Evolutionary conservation across 2,329 filamentous ascomycete species (phyloP).

Genomic region (Clarireedia homoeocarpa): DNA sequence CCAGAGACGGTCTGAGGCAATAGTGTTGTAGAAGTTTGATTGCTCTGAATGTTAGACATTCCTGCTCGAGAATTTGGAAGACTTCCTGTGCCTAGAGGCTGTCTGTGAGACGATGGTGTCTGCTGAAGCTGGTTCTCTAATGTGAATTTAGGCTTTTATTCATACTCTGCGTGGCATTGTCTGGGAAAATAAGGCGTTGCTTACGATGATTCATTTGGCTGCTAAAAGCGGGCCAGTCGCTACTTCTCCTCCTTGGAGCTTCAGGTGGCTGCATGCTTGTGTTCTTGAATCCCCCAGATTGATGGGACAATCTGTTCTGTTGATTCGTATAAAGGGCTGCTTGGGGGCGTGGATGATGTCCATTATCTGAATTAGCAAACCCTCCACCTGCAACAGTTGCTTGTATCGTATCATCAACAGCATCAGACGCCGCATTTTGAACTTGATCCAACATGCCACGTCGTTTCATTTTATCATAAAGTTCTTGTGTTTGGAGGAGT

Average conservation of each 20-base stretch:
- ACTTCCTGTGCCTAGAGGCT: conserved; percentile 17
- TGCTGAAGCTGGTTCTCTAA: conserved; percentile 21
- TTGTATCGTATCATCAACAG: conserved; percentile 36
- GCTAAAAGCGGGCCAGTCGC: conserved; percentile 20
- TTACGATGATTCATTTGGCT: conserved; percentile 14
- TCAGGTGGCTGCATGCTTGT: conserved; percentile 10
- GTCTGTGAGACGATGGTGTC: conserved; percentile 28
- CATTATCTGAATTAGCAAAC: conserved; percentile 20
- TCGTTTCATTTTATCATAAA: conserved; percentile 53
- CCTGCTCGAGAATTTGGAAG: conserved; percentile 13
- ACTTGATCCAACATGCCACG: conserved; percentile 47
- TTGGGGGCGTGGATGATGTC: conserved; percentile 10
- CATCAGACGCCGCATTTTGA: conserved; percentile 45
- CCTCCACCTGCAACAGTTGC: conserved; percentile 22
- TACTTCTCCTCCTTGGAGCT: conserved; percentile 1
- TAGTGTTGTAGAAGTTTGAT: conserved; percentile 15
- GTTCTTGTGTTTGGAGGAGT: conserved; percentile 58
- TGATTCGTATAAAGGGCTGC: conserved; percentile 15
- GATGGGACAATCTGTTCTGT: conserved; percentile 1
- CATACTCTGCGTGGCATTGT: not conserved
- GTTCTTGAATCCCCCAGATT: conserved; percentile 6
- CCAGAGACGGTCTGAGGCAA: conserved; percentile 14
- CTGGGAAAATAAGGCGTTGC: conserved; percentile 9
- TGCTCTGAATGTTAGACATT: conserved; percentile 14
- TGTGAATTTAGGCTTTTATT: not conserved